Conservation (phyloP, 208 protist genomes). For the Trichomonas gallinae region DNA sequence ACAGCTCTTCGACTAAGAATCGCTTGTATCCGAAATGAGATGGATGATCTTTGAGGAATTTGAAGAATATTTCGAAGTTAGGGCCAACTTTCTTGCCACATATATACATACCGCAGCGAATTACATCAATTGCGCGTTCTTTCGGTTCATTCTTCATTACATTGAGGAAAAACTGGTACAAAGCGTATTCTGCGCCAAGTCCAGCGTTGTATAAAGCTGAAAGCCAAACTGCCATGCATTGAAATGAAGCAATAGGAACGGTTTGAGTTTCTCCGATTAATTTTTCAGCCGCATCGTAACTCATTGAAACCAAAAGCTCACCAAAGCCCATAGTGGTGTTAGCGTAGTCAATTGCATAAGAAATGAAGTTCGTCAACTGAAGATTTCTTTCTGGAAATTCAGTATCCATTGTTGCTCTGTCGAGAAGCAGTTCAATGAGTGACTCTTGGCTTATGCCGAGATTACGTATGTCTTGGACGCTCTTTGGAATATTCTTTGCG, state of each 20-base stretch:
- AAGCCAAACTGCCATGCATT: not conserved
- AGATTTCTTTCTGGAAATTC: slow-evolving; percentile 19
- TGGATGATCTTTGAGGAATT: not conserved
- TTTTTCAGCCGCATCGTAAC: too few relatives aligned
- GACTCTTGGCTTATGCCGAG: not conserved
- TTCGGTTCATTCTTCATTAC: not conserved
- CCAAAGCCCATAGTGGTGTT: not conserved
- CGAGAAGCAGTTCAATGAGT: not conserved
- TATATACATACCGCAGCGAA: not conserved
- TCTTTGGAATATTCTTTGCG: not conserved
- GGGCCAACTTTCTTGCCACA: not conserved
- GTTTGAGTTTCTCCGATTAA: not conserved
- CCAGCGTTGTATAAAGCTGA: not conserved
- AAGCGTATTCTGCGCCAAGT: not conserved
- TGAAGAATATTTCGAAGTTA: not conserved
- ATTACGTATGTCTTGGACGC: not conserved
- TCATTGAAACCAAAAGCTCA: not conserved
- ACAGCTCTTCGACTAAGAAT: not conserved
- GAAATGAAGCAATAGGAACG: not conserved
- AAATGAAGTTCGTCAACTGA: not conserved
- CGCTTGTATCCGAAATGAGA: not conserved
- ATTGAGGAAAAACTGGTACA: not conserved
- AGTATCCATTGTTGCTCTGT: not conserved
- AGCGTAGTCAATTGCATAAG: not conserved
- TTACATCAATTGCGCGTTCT: not conserved